Conservation (phyloP, 2,329 filamentous ascomycete species). For the Beauveria rudraprayagi region DNA sequence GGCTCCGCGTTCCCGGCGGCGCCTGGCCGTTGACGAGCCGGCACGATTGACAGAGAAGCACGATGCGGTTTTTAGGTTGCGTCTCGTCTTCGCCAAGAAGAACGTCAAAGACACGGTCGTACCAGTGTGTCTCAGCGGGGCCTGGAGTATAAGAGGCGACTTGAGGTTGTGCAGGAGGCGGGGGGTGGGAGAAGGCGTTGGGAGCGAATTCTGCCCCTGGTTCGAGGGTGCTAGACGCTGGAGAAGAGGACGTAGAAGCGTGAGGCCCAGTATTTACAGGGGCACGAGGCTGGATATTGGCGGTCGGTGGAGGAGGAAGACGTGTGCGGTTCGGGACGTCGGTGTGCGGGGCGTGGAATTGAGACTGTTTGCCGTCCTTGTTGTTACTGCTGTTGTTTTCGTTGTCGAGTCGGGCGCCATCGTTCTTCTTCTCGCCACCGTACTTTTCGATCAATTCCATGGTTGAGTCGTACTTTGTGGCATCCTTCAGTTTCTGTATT, state of each 20-base stretch:
- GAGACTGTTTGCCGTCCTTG: conserved; percentile 13
- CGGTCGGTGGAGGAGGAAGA: conserved; percentile 52
- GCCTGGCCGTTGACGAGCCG: conserved; percentile 92
- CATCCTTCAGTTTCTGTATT: conserved; percentile 88
- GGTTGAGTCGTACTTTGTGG: conserved; percentile 93
- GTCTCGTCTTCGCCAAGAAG: conserved; percentile 94
- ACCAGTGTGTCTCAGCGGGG: conserved; percentile 61
- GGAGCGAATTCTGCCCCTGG: conserved; percentile 61
- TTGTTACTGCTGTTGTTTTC: conserved; percentile 9
- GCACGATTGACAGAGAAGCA: conserved; percentile 74
- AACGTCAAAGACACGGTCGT: conserved; percentile 86
- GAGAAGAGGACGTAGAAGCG: conserved; percentile 7
- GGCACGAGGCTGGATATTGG: conserved; percentile 47
- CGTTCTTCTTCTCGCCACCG: conserved; percentile 55
- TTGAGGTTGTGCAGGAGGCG: conserved; percentile 17
- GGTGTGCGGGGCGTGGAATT: conserved; percentile 17
- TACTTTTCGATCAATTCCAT: conserved; percentile 92
- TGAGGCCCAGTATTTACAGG: conserved; percentile 13
- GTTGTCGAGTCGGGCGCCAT: conserved; percentile 18
- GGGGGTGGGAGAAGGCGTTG: conserved; percentile 50
- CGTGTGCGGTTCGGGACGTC: conserved; percentile 31
- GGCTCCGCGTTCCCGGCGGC: conserved; percentile 69
- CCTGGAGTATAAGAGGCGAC: conserved; percentile 9
- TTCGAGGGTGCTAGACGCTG: conserved; percentile 24
- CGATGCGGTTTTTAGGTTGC: conserved; percentile 81